Evolutionary conservation across 1,284 basidiomycete species (phyloP).

Genomic region (Leccinum fallax): DNA sequence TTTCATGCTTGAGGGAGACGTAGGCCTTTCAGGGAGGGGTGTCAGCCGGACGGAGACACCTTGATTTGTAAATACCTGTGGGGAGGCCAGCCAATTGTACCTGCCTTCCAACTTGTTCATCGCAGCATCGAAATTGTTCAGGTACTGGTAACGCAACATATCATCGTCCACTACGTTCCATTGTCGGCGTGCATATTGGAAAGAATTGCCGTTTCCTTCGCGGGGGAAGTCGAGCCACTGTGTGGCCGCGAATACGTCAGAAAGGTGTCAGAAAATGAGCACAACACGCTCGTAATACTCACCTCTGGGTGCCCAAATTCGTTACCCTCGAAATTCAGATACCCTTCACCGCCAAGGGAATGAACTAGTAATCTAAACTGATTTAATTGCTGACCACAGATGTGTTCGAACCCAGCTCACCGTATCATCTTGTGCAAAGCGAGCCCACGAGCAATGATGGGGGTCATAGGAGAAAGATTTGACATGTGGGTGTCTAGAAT

Average conservation of each 20-base stretch:
- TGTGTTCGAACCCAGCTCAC: slow-evolving; percentile 44
- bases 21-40: slow-evolving; percentile 60
- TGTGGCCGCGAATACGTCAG: slow-evolving; percentile 1
- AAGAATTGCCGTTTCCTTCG: slow-evolving; percentile 92
- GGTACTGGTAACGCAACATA: slow-evolving; percentile 86
- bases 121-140: slow-evolving; percentile 91
- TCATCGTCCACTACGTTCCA: slow-evolving; percentile 93
- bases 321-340: slow-evolving; percentile 98
- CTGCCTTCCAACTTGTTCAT: slow-evolving; percentile 88
- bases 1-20: slow-evolving; percentile 91
- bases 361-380: slow-evolving; percentile 80
- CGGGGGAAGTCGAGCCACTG: slow-evolving; percentile 99
- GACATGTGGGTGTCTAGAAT: slow-evolving; percentile 91
- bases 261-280: neutral
- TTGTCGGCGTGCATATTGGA: slow-evolving; percentile 93
- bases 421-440: slow-evolving; percentile 98
- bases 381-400: slow-evolving; percentile 3
- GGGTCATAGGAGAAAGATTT: slow-evolving; percentile 83
- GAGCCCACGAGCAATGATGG: slow-evolving; percentile 86
- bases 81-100: slow-evolving; percentile 83
- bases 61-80: slow-evolving; percentile 57
- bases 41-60: slow-evolving; percentile 10
- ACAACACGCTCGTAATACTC: slow-evolving; percentile 19
- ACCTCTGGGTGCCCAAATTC: slow-evolving; percentile 98
- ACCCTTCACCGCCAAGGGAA: slow-evolving; percentile 93